Evolutionary conservation across 2,329 filamentous ascomycete species (phyloP).

Genomic region (Ceratocystis albifundus): DNA sequence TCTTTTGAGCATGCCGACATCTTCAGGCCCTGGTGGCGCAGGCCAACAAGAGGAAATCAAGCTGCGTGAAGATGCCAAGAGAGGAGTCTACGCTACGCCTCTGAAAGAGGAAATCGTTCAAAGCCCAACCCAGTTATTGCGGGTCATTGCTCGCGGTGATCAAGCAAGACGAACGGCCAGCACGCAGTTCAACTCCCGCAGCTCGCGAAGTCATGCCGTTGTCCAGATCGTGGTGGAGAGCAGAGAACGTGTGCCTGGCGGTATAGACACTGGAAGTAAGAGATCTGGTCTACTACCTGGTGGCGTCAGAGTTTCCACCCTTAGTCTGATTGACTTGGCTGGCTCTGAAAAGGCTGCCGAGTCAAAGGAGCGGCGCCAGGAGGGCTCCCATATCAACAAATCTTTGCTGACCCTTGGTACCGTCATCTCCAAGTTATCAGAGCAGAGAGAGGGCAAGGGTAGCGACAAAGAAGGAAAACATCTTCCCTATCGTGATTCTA

Average conservation of each 20-base stretch:
- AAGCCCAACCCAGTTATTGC: conserved; percentile 84
- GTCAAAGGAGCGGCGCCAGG: conserved; percentile 81
- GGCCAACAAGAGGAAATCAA: conserved; percentile 83
- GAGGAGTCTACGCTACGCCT: conserved; percentile 90
- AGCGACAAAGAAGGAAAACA: conserved; percentile 80
- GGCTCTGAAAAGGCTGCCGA: conserved; percentile 94
- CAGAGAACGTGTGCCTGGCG: conserved; percentile 64
- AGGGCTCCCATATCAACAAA: conserved; percentile 98
- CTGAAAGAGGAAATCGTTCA: conserved; percentile 98
- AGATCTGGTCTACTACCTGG: conserved; percentile 63
- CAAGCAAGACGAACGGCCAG: conserved; percentile 80
- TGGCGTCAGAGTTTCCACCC: conserved; percentile 85
- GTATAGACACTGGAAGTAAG: conserved; percentile 44
- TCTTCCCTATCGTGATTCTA: conserved; percentile 93
- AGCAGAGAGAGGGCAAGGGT: conserved; percentile 60
- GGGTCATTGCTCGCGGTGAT: conserved; percentile 90
- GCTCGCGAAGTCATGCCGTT: conserved; percentile 94
- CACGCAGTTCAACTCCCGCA: conserved; percentile 93
- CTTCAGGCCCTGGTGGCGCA: conserved; percentile 42
- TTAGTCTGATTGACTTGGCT: conserved; percentile 91
- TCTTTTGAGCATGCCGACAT: conserved; percentile 63
- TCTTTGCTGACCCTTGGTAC: conserved; percentile 89
- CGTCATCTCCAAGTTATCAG: conserved; percentile 86
- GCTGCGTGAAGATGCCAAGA: conserved; percentile 86
- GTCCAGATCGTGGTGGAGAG: conserved; percentile 98